Percentiles rank a stretch among this genome's conserved stretches.
Evolutionary conservation across 176 grass and related monocot genomes (phyloP).

Genomic region (Dendrocalamus sinicus): DNA sequence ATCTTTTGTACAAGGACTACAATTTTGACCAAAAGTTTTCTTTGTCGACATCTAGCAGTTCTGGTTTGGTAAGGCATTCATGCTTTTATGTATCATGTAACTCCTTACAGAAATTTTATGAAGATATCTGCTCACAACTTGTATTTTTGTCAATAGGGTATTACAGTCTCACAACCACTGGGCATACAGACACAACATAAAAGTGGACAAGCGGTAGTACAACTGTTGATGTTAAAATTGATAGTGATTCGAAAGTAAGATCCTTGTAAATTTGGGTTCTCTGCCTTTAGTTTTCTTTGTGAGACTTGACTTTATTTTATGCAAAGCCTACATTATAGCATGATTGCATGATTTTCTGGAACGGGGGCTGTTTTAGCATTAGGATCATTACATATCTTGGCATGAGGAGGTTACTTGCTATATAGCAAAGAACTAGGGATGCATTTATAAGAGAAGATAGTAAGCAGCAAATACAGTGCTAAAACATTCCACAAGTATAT

Average conservation of each 20-base stretch:
- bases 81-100: not conserved
- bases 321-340: constrained; percentile 1
- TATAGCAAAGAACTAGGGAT: not conserved
- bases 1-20: constrained; percentile 90
- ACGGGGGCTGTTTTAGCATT: not conserved
- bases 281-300: not conserved
- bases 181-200: constrained; percentile 73
- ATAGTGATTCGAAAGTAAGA: constrained; percentile 74
- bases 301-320: not conserved
- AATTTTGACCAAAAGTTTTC: constrained; percentile 87
- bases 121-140: constrained; percentile 9
- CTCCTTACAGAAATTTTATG: not conserved
- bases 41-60: constrained; percentile 48
- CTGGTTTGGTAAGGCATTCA: constrained; percentile 59
- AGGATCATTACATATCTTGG: not conserved
- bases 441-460: constrained; percentile 7
- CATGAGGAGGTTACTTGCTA: not conserved
- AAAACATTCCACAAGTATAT: constrained; percentile 17
- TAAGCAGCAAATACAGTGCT: not conserved
- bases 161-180: constrained; percentile 56
- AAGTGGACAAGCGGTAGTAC: constrained; percentile 51
- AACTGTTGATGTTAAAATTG: constrained; percentile 76
- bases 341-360: not conserved
- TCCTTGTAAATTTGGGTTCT: not conserved
- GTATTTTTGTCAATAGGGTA: constrained; percentile 45